Percentiles rank a stretch among this genome's conserved stretches.
phyloP scores from a whole-genome alignment of 345 rosid genomes.

The Cardamine occulta region DNA sequence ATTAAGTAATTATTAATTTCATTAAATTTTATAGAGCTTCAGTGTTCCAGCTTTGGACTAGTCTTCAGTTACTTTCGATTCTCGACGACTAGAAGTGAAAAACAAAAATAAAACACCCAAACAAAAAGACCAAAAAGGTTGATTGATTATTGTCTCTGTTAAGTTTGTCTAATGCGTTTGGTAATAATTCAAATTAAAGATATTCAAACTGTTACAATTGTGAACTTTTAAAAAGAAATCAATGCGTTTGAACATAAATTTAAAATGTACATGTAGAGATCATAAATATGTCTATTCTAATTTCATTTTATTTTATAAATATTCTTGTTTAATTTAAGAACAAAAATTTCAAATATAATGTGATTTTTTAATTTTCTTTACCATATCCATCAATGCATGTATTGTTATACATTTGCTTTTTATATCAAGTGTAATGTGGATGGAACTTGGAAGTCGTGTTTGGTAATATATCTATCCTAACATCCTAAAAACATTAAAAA shows the following conservation, averaged over 20 bases:
- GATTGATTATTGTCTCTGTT: constrained; percentile 31
- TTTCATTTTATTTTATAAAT: no score
- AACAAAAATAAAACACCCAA: background rate
- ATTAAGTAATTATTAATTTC: background rate
- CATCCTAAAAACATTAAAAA: no score
- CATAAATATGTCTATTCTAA: no score
- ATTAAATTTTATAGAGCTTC: background rate
- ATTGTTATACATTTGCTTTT: background rate
- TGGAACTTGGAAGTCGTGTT: no score
- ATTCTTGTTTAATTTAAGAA: background rate
- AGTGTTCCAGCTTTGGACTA: constrained; percentile 33
- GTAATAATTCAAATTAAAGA: constrained; percentile 33
- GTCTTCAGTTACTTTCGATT: constrained; percentile 33
- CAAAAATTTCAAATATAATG: background rate
- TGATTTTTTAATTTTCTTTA: background rate
- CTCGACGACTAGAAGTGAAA: constrained; percentile 15
- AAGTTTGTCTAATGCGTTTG: constrained; percentile 30
- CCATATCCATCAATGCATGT: background rate
- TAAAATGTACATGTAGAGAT: background rate
- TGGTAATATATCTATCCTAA: no score
- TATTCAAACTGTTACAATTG: constrained; percentile 21
- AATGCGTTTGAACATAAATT: background rate
- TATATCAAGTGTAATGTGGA: no score
- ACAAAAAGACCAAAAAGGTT: background rate
- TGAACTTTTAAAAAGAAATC: constrained; percentile 1